Conservation (phyloP, 495 filamentous ascomycete species). For the Penicillium paxilli region DNA sequence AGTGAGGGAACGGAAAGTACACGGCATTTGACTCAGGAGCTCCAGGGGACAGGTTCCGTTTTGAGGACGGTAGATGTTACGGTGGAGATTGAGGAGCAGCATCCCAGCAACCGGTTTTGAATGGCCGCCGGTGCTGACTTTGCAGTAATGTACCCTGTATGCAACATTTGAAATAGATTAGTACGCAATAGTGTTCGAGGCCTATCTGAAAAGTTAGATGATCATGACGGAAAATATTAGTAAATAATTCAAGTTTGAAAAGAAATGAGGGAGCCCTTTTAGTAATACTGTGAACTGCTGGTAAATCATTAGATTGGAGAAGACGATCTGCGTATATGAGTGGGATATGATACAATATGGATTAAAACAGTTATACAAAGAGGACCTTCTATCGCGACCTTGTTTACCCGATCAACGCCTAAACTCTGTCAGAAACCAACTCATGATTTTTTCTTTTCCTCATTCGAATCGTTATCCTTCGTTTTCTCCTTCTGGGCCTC, state of each 20-base stretch:
- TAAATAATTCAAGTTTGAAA: too few species aligned
- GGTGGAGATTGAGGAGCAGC: constrained; percentile 15
- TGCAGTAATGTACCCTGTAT: too few species aligned
- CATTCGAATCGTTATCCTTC: constrained; percentile 25
- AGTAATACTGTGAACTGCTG: too few species aligned
- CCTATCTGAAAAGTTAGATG: too few species aligned
- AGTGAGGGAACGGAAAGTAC: background rate
- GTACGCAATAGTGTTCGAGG: too few species aligned
- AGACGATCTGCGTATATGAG: too few species aligned
- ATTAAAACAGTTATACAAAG: background rate
- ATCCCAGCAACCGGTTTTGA: background rate
- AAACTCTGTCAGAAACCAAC: background rate
- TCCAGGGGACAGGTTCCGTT: constrained; percentile 4
- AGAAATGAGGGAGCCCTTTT: too few species aligned
- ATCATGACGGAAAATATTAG: too few species aligned
- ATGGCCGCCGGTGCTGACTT: too few species aligned
- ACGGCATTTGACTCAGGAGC: constrained; percentile 15
- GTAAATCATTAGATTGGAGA: too few species aligned
- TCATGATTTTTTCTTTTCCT: constrained; percentile 32
- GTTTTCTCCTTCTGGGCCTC: constrained; percentile 45
- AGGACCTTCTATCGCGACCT: background rate
- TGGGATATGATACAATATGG: background rate
- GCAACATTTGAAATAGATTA: too few species aligned
- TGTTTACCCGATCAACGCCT: background rate
- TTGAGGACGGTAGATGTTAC: constrained; percentile 25